Base-by-base conservation (phyloP, 2,329 filamentous ascomycete species). In the Ascochyta viciae-villosae region DNA sequence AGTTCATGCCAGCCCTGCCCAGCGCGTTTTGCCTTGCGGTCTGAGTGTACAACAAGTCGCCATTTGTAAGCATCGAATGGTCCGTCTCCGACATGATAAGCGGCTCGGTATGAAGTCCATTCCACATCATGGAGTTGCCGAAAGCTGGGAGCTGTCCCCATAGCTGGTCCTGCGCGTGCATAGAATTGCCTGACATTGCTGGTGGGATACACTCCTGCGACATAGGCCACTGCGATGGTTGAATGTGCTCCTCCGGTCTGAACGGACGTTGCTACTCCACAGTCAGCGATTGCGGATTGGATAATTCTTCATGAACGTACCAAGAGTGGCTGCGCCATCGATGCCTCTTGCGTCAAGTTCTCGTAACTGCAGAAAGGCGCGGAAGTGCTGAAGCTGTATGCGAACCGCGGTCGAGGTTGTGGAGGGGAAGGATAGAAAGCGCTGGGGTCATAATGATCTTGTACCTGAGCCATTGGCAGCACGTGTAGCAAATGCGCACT, bases 311-410 rank as follows among this genome's bases (percentile, higher is more conserved):
- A 3, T 16, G 4, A 16, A 59, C 63, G 55, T 59, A 65, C 68
- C 12, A 64, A 45, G 27, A 50, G 43, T 9, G 61, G 39, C 26
- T 63, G 66, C 26, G 59, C 54, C 60, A 67, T 70, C 46, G 52
- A 29, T 15, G 44, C 13, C 15, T 42, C 42, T 10, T 40, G 31
- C 53, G 39, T 5, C n/a, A 38, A 15, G 43, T 42, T 27, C 29
- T 43, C 15, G 24, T 46, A 27, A 9, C 43, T 40, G 24, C 41
- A 34, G 6, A n/a, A 7, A 29, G 39, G 16, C 39, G n/a, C 29
- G 35, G 46, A 54, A 22, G 34, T 34, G 43, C 51, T 27, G 33
- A 40, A 34, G 10, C 16, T 34, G 50, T 50, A 58, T 22, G 45
- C 15, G 22, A 54, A 23, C 29, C 39, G 43, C 23, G 56, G 31